Base-by-base conservation (phyloP, 306 rosid genomes). In the Medicago arabica region DNA sequence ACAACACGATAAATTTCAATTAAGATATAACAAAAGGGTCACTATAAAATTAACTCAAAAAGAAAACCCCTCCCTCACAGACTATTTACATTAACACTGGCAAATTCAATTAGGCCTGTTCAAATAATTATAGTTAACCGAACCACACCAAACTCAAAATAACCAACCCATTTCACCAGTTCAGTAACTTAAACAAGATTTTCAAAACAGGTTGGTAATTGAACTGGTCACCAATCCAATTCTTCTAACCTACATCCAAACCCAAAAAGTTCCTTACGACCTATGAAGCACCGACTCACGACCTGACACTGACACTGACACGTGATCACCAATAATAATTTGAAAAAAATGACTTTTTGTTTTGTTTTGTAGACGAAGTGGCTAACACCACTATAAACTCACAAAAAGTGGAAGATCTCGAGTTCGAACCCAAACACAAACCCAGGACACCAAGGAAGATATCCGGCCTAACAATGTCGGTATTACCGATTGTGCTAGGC, bases 1-100 rank as follows among this genome's bases (percentile, higher is more conserved):
- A 78, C 40, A 61, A 70, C 67, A 23, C 21, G n/a, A 7, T 21
- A 17, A 76, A 44, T 53, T 63, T 76, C 57, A 64, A 65, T 44
- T 9, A 51, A 36, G 40, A 54, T 63, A 8, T 49, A 51, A 23
- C 16, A 69, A 7, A 57, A 21, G 25, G 25, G 28, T 57, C 6
- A 18, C 49, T 0, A 15, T 38, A 61, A 69, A 60, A 19, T 2
- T 51, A 53, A 43, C 21, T 28, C 21, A 55, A 54, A 68, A 17
- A 58, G 43, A 63, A 79, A 51, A 59, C 23, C 59, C 59, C 72
- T 8, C 53, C 44, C 62, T 40, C 54, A 13, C 6, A 23, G 31
- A 73, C 31, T 18, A 6, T 46, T 23, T 23, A 41, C 11, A 41
- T 28, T 40, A 54, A 71, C 66, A 38, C 28, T n/a, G 6, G 40